A percentile compares a stretch with the other conserved stretches of the same genome.
phyloP scores from a whole-genome alignment of 768 basidiomycete species.

The Tephrocybe sp. region DNA sequence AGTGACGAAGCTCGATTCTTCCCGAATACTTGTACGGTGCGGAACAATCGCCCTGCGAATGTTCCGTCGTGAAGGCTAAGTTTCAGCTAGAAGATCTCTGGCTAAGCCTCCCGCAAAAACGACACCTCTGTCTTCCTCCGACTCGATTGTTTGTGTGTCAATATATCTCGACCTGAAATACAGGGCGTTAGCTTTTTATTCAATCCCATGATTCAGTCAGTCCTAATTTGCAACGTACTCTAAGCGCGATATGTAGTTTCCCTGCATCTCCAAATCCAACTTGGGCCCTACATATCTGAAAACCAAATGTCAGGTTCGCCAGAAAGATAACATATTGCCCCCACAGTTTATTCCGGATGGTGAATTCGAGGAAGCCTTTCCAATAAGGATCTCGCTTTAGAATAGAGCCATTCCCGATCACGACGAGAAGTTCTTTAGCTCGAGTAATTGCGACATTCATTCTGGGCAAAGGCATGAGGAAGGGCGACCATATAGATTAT shows the following conservation, averaged over 20 bases:
- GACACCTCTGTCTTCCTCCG: slow-evolving; percentile 29
- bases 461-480: slow-evolving; percentile 19
- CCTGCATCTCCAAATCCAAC: slow-evolving; percentile 40
- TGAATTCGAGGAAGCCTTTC: slow-evolving; percentile 48
- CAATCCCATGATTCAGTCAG: background rate
- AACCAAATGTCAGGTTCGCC: background rate
- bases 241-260: slow-evolving; percentile 45
- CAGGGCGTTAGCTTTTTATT: background rate
- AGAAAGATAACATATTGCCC: background rate
- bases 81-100: slow-evolving; percentile 25
- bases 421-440: slow-evolving; percentile 49
- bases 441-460: slow-evolving; percentile 57
- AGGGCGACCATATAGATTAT: background rate
- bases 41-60: background rate
- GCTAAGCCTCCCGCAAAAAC: slow-evolving; percentile 32
- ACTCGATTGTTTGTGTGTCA: slow-evolving; percentile 15
- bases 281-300: slow-evolving; percentile 42
- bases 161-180: slow-evolving; percentile 21
- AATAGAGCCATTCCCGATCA: slow-evolving; percentile 42
- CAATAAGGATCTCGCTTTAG: slow-evolving; percentile 47
- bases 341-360: slow-evolving; percentile 45
- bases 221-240: slow-evolving; percentile 31
- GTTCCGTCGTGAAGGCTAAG: background rate
- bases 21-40: background rate
- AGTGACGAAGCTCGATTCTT: background rate